Evolutionary conservation across 2,329 filamentous ascomycete species (phyloP).

Genomic region (Zymoseptoria tritici): DNA sequence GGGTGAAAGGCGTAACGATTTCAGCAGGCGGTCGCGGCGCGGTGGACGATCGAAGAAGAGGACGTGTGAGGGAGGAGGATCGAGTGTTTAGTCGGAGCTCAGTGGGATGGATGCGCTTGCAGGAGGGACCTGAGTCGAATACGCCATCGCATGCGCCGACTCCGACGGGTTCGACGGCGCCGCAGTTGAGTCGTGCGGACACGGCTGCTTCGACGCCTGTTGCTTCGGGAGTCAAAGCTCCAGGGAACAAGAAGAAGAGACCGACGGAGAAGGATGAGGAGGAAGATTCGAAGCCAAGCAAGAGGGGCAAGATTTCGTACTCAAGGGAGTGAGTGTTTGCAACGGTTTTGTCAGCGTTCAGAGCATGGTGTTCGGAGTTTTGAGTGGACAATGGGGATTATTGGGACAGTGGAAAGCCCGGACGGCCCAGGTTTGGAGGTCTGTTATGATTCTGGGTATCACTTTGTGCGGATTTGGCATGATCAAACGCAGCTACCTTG

Average conservation of each 20-base stretch:
- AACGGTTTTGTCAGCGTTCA: constrained; percentile 6
- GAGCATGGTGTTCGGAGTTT: constrained; percentile 12
- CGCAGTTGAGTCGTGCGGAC: constrained; percentile 33
- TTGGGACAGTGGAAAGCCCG: neutral
- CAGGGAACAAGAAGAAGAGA: constrained; percentile 40
- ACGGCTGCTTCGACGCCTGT: constrained; percentile 38
- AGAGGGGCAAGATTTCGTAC: constrained; percentile 46
- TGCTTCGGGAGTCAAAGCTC: constrained; percentile 28
- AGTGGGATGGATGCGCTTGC: constrained; percentile 28
- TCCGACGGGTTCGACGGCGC: constrained; percentile 40
- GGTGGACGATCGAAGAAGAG: constrained; percentile 57
- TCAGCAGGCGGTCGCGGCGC: constrained; percentile 31
- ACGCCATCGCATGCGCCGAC: constrained; percentile 43
- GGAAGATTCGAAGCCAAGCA: constrained; percentile 37
- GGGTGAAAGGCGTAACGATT: constrained; percentile 73
- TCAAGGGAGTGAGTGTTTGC: constrained; percentile 34
- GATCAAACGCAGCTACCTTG: neutral
- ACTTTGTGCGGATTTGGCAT: neutral
- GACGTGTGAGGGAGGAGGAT: constrained; percentile 60
- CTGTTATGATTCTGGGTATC: neutral
- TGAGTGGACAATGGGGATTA: neutral
- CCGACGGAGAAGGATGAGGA: constrained; percentile 40
- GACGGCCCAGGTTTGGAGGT: neutral
- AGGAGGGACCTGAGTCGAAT: constrained; percentile 27
- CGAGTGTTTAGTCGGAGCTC: constrained; percentile 54